phyloP scores from a whole-genome alignment of 148 eudicot species.

The Rhododendron simsii region DNA sequence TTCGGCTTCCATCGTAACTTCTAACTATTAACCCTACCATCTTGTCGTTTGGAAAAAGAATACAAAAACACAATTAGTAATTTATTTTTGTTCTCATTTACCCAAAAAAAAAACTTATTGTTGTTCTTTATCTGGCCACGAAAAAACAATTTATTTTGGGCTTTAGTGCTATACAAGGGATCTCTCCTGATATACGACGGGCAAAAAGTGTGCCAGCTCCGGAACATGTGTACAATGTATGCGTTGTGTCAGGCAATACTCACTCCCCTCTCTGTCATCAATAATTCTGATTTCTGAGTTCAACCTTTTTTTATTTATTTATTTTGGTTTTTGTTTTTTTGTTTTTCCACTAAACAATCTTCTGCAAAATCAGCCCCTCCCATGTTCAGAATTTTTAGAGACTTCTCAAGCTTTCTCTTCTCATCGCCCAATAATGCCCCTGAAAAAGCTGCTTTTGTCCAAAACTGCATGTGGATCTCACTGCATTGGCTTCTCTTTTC shows the following conservation, averaged over 20 bases:
- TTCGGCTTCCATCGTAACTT: no score
- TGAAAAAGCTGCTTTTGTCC: not conserved
- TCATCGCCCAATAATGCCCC: not conserved
- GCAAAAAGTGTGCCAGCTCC: not conserved
- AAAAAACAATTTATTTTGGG: no score
- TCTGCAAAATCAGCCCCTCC: not conserved
- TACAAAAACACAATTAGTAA: no score
- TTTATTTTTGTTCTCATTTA: no score
- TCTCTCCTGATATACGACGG: not conserved
- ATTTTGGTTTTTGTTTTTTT: not conserved
- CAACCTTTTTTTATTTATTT: no score
- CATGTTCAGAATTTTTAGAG: not conserved
- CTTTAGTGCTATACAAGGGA: not conserved
- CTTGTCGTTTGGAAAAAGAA: no score
- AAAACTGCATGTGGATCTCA: conserved; percentile 5
- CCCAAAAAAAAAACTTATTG: no score
- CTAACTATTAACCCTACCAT: no score
- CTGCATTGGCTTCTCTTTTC: conserved; percentile 5
- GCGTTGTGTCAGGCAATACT: not conserved
- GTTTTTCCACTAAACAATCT: conserved; percentile 1
- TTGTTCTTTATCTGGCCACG: no score
- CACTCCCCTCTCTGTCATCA: not conserved
- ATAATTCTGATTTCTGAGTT: not conserved
- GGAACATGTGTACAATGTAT: not conserved
- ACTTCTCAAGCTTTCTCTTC: conserved; percentile 7